Evolutionary conservation across 306 rosid genomes (phyloP).

Genomic region (Abrus pulchellus): DNA sequence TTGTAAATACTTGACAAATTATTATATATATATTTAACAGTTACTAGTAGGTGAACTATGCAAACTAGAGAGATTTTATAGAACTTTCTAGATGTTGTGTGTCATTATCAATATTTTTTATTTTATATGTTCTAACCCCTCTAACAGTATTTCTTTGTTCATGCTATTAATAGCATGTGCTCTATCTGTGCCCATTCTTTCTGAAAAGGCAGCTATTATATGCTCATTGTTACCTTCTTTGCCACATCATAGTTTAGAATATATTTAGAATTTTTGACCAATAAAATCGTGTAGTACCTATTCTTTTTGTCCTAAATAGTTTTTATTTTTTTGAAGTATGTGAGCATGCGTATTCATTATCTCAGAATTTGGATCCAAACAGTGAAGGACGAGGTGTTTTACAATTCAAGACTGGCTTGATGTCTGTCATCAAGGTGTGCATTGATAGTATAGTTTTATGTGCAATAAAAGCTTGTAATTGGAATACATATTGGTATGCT

Average conservation of each 20-base stretch:
- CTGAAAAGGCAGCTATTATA: conserved; percentile 6
- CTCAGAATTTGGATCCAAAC: conserved; percentile 92
- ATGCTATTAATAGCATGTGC: conserved; percentile 9
- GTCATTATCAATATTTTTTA: neutral
- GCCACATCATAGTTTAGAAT: conserved; percentile 2
- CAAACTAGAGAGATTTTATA: neutral
- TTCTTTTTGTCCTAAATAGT: conserved; percentile 17
- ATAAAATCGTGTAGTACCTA: conserved; percentile 14
- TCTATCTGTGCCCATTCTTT: conserved; percentile 14
- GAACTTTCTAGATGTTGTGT: neutral
- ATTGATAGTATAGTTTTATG: conserved; percentile 12
- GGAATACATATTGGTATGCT: conserved; percentile 20
- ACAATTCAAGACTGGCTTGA: conserved; percentile 96
- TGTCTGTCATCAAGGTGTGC: conserved; percentile 95
- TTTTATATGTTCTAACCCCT: neutral
- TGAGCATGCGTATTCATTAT: conserved; percentile 92
- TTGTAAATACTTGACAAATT: neutral
- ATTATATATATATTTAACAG: neutral
- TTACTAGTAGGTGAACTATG: neutral
- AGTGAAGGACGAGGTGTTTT: conserved; percentile 98
- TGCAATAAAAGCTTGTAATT: conserved; percentile 11
- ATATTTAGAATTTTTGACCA: conserved; percentile 3
- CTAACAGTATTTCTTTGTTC: neutral
- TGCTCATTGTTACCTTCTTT: conserved; percentile 7
- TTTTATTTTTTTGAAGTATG: conserved; percentile 73